phyloP scores from a whole-genome alignment of 176 grass and related monocot species.

The Thinopyrum elongatum region DNA sequence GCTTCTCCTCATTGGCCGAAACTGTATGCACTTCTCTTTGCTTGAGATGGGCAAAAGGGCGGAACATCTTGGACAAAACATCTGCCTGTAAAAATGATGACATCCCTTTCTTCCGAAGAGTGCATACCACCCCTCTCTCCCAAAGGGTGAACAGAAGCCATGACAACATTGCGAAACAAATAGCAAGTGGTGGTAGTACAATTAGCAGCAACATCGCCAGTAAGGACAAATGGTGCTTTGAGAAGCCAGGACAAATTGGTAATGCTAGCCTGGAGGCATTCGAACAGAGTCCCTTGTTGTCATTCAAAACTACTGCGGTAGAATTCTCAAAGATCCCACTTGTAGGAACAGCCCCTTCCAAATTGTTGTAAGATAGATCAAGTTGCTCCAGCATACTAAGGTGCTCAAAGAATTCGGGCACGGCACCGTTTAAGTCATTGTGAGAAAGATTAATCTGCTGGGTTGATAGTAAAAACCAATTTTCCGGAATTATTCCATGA shows the following conservation, averaged over 20 bases:
- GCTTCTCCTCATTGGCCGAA: background rate
- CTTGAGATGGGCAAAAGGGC: background rate
- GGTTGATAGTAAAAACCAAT: background rate
- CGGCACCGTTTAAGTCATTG: background rate
- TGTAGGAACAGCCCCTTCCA: background rate
- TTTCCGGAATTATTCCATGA: background rate
- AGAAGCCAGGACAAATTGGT: background rate
- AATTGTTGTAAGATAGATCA: slow-evolving; percentile 21
- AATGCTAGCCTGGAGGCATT: background rate
- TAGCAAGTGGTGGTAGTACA: background rate
- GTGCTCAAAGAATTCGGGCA: background rate
- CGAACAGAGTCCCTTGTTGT: background rate
- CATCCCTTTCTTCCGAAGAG: background rate
- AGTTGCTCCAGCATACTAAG: background rate
- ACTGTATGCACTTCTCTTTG: background rate
- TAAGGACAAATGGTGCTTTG: background rate
- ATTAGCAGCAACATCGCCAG: background rate
- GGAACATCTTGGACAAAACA: background rate
- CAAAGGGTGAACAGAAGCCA: background rate
- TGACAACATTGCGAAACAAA: background rate
- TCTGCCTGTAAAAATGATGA: background rate
- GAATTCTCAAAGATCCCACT: background rate
- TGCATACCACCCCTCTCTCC: background rate
- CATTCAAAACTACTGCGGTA: background rate
- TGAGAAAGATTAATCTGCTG: background rate